These are phyloP conservation scores for Nemania diffusa DNA, from an alignment of 2,329 filamentous ascomycete species.

Conservation along the genomic window DNA sequence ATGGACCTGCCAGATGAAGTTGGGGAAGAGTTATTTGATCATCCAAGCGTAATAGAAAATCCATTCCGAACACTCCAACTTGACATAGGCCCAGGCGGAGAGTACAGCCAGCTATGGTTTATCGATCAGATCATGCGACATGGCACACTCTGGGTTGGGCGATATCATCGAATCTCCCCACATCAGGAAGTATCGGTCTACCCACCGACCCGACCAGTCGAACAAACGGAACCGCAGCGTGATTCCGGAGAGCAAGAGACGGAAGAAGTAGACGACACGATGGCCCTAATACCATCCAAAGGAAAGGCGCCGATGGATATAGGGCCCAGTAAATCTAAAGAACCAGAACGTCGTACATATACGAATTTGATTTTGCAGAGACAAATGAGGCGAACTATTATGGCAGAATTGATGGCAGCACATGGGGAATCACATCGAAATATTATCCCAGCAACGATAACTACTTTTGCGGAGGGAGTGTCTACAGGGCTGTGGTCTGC, in stretches of 20 bases:
- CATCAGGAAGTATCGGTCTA: neutral
- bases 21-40: constrained; percentile 1
- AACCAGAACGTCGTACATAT: neutral
- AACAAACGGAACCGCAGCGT: neutral
- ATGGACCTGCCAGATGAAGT: constrained; percentile 17
- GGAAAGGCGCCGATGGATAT: neutral
- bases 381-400: neutral
- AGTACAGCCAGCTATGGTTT: constrained; percentile 21
- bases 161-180: neutral
- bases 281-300: neutral
- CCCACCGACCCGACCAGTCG: neutral
- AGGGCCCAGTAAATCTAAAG: neutral
- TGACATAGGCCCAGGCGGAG: constrained; percentile 1
- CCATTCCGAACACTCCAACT: constrained; percentile 10
- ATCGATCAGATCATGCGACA: constrained; percentile 18
- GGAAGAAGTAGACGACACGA: neutral
- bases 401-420: neutral
- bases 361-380: neutral
- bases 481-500: neutral
- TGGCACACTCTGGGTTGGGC: constrained; percentile 16
- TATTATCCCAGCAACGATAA: neutral
- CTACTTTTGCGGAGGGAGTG: neutral
- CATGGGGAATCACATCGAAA: neutral
- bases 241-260: neutral
- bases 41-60: neutral